Evolutionary conservation across 1,284 basidiomycete species (phyloP).

Genomic region (Rhodotorula mucilaginosa): DNA sequence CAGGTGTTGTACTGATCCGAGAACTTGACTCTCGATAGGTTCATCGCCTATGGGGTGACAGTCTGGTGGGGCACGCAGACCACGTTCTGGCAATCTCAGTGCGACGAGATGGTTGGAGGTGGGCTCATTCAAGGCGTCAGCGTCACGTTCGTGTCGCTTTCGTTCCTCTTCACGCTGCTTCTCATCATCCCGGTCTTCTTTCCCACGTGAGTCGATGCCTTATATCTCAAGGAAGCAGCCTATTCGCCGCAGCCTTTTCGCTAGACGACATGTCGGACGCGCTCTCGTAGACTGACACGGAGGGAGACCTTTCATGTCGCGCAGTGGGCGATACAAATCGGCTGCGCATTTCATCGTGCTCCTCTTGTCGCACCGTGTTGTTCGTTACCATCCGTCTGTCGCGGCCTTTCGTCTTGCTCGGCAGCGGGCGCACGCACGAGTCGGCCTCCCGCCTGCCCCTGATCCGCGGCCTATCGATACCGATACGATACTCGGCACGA

Average conservation of each 20-base stretch:
- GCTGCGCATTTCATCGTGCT: constrained; percentile 8
- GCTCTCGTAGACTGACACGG: too few species aligned
- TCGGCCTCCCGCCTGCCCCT: too few species aligned
- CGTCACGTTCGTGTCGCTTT: constrained; percentile 1
- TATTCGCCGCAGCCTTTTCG: too few species aligned
- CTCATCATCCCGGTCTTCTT: constrained; percentile 3
- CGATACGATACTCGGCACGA: not conserved
- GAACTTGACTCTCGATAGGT: not conserved
- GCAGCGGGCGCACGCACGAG: too few species aligned
- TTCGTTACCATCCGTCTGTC: not conserved
- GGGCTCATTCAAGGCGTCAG: not conserved
- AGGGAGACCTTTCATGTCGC: too few species aligned
- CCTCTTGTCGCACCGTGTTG: not conserved
- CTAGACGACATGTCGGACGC: not conserved
- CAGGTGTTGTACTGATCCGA: too few species aligned
- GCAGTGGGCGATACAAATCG: not conserved
- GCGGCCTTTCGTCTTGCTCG: too few species aligned
- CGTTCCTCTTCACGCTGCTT: not conserved
- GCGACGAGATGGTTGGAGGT: not conserved
- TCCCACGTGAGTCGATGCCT: not conserved
- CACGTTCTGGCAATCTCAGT: not conserved
- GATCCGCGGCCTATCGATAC: too few species aligned
- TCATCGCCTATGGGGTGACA: constrained; percentile 6
- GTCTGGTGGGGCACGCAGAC: not conserved
- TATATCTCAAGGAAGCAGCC: too few species aligned